These are phyloP conservation scores for Globisporangium abappressorium DNA, from an alignment of 352 stramenopile species.

Conservation along the genomic window DNA sequence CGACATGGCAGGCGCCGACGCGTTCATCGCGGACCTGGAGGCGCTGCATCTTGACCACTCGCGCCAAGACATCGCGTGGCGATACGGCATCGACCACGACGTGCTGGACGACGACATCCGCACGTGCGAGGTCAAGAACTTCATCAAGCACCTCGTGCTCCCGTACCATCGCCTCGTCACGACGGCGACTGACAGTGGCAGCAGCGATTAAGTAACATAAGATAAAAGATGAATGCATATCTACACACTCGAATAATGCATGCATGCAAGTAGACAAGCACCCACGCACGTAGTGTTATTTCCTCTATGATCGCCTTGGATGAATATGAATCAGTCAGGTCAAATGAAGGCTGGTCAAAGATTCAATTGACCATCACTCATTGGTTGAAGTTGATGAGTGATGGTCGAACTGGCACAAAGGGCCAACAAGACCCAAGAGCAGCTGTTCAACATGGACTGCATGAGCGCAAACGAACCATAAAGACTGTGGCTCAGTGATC, in stretches of 20 bases:
- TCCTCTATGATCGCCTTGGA: not conserved
- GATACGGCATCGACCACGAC: conserved; percentile 59
- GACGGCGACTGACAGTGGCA: too few species aligned
- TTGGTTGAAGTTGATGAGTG: not conserved
- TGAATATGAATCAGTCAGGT: not conserved
- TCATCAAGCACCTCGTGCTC: conserved; percentile 66
- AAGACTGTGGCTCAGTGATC: not conserved
- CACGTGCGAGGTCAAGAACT: conserved; percentile 71
- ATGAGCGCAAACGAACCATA: too few species aligned
- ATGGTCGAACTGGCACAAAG: not conserved
- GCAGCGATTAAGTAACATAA: not conserved
- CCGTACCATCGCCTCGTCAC: conserved; percentile 37
- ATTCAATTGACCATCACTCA: not conserved
- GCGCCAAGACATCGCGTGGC: conserved; percentile 59
- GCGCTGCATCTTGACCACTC: conserved; percentile 46
- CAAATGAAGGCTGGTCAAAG: not conserved
- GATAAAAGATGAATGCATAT: not conserved
- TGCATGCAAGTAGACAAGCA: not conserved
- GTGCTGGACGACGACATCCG: conserved; percentile 67
- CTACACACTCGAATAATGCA: not conserved
- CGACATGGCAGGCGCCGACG: conserved; percentile 44
- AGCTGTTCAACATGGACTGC: too few species aligned
- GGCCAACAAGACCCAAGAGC: too few species aligned
- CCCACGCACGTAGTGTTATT: too few species aligned
- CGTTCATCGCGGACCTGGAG: conserved; percentile 54